phyloP scores from a whole-genome alignment of 208 protist species.

The Trypanosoma congolense region DNA sequence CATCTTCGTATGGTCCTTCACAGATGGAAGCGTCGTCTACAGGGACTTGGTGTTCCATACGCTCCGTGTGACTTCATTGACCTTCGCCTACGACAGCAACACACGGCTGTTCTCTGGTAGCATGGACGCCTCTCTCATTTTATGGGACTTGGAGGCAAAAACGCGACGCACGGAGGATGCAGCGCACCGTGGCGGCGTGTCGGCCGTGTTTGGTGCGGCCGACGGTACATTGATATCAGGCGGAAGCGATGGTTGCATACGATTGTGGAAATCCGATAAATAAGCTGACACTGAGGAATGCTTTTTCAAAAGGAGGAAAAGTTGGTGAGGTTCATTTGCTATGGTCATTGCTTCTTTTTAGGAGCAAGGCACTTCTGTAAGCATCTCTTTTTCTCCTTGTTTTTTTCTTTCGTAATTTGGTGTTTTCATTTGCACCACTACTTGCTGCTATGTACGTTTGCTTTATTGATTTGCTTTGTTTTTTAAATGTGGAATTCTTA shows the following conservation, averaged over 20 bases:
- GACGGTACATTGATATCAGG: slow-evolving; percentile 20
- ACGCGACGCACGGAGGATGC: slow-evolving; percentile 28
- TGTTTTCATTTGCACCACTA: slow-evolving; percentile 8
- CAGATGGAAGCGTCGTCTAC: slow-evolving; percentile 23
- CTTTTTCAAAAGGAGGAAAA: no score
- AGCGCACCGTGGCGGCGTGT: slow-evolving; percentile 33
- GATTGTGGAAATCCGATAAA: slow-evolving; percentile 17
- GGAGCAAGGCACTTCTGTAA: neutral
- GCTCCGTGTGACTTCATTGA: slow-evolving; percentile 24
- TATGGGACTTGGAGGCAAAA: slow-evolving; percentile 30
- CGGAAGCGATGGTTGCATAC: slow-evolving; percentile 38
- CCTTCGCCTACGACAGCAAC: slow-evolving; percentile 22
- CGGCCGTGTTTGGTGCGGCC: slow-evolving; percentile 21
- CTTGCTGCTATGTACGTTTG: no score
- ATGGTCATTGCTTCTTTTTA: no score
- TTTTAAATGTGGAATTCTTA: no score
- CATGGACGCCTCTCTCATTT: slow-evolving; percentile 31
- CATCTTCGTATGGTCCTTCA: slow-evolving; percentile 37
- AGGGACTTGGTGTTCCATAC: slow-evolving; percentile 38
- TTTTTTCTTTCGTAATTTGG: slow-evolving; percentile 21
- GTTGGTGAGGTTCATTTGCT: no score
- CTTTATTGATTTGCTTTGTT: no score
- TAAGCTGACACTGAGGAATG: no score
- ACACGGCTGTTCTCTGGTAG: slow-evolving; percentile 27
- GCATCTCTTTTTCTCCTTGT: slow-evolving; percentile 7